Evolutionary conservation across 2,329 filamentous ascomycete species (phyloP), one percentile per base, ranked within the genome.

Genomic region (Diplocarpon rosae): DNA sequence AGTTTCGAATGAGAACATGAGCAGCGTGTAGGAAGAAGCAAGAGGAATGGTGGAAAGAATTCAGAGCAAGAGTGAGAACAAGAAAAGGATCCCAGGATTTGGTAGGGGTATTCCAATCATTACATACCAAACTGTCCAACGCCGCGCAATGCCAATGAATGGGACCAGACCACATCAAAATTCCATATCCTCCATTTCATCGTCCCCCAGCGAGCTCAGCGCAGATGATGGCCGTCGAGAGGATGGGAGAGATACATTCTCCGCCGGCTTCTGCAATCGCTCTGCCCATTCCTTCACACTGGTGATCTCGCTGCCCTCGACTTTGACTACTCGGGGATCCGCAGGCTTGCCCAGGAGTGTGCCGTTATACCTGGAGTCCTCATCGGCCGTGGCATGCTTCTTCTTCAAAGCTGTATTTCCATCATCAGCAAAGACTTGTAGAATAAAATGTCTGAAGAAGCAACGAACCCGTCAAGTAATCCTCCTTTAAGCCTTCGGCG

Each of bases 371-470:
- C 90, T 82, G 9, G 82, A 81, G 59, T 94, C 88, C 58, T 93
- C 87, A 50, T 84, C 85, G 1, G 83, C 85, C 56, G 92, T 93
- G 66, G 82, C 88, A 63, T 94, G 85, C 60, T 93, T 95, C 66
- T 45, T 34, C 65, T 94, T 95, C 34, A 96, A 68, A 4, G 80
- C 83, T 85, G 52, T 13, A 56, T 43, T 57, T 49, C 30, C 2
- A 38, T 59, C 42, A 57, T 42, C 20, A 40, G 12, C 7, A 41
- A 27, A 32, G 24, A 30, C 16, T 4, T n/a, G n/a, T 24, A 7
- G 7, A 24, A 24, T 24, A 24, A 7, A 7, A 24, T 24, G 14
- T 14, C 16, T 5, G 5, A 12, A 13, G 5, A 31, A 10, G 16
- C 11, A 42, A 55, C 53, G 36, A 41, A 83, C 80, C 73, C 45